These are phyloP conservation scores for Aspergillus affinis DNA, from an alignment of 495 filamentous ascomycete species.

Conservation along the genomic window DNA sequence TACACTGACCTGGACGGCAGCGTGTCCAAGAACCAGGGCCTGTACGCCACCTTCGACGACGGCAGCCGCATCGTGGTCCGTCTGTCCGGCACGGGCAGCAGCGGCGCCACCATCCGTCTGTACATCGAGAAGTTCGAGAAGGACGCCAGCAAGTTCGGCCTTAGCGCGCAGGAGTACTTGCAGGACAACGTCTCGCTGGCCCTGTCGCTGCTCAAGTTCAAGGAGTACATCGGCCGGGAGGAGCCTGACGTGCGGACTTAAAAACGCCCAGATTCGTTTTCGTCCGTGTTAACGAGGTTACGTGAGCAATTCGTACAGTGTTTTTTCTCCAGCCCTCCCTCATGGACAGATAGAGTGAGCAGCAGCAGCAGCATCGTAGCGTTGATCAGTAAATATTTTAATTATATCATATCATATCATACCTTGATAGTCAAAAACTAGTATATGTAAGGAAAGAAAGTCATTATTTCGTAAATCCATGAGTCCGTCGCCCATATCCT, in stretches of 20 bases:
- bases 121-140: conserved; percentile 91
- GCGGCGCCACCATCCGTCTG: conserved; percentile 91
- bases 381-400: background rate
- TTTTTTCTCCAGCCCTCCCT: background rate
- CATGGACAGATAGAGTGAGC: background rate
- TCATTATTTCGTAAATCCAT: conserved; percentile 1
- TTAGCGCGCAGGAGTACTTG: conserved; percentile 91
- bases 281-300: background rate
- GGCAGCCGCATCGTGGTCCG: conserved; percentile 93
- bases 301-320: background rate
- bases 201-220: conserved; percentile 78
- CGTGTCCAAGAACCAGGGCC: conserved; percentile 91
- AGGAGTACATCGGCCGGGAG: conserved; percentile 84
- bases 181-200: conserved; percentile 83
- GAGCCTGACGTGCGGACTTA: conserved; percentile 96
- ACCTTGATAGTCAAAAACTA: no score
- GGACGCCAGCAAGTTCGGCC: conserved; percentile 69
- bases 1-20: conserved; percentile 97
- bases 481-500: background rate
- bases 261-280: conserved; percentile 7
- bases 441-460: background rate
- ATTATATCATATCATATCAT: background rate
- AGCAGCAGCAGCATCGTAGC: background rate
- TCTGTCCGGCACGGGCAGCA: conserved; percentile 90
- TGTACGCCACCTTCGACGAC: conserved; percentile 92